A percentile compares a stretch with the other conserved stretches of the same genome.
phyloP scores from a whole-genome alignment of 768 basidiomycete genomes.

The Suillus weaverae region DNA sequence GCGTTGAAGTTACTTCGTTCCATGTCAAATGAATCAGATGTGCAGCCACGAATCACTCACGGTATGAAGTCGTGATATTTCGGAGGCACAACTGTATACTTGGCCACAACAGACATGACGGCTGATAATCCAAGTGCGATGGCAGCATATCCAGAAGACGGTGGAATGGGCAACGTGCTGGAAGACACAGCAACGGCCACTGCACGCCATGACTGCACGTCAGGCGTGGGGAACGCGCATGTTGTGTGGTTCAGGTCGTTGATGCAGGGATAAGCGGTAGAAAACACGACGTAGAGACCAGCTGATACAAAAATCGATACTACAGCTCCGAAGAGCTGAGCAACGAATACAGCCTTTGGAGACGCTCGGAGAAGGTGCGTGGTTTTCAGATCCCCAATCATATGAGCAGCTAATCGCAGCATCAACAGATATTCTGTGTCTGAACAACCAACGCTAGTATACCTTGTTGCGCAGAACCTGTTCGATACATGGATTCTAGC shows the following conservation, averaged over 20 bases:
- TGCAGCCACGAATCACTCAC: neutral
- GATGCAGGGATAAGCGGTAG: constrained; percentile 59
- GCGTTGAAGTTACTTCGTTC: neutral
- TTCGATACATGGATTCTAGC: neutral
- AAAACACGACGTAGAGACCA: constrained; percentile 60
- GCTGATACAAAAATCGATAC: constrained; percentile 56
- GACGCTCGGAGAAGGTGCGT: constrained; percentile 63
- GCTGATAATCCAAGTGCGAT: constrained; percentile 51
- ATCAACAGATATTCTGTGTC: neutral
- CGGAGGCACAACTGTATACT: constrained; percentile 17
- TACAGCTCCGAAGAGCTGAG: constrained; percentile 54
- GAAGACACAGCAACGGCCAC: constrained; percentile 8
- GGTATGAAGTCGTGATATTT: constrained; percentile 6
- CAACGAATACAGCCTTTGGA: constrained; percentile 59
- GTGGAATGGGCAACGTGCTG: constrained; percentile 37
- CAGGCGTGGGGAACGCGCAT: constrained; percentile 5
- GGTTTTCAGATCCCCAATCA: constrained; percentile 64
- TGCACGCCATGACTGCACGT: constrained; percentile 8
- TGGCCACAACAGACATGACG: constrained; percentile 41
- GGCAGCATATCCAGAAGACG: constrained; percentile 54
- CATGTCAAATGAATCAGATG: neutral
- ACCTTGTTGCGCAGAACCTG: constrained; percentile 8
- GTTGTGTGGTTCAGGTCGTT: constrained; percentile 9
- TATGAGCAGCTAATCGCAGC: constrained; percentile 43
- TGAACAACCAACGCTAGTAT: neutral